A percentile compares a stretch with the other conserved stretches of the same genome.
phyloP scores from a whole-genome alignment of 202 grass and related monocot species.

The Elaeis oleifera region DNA sequence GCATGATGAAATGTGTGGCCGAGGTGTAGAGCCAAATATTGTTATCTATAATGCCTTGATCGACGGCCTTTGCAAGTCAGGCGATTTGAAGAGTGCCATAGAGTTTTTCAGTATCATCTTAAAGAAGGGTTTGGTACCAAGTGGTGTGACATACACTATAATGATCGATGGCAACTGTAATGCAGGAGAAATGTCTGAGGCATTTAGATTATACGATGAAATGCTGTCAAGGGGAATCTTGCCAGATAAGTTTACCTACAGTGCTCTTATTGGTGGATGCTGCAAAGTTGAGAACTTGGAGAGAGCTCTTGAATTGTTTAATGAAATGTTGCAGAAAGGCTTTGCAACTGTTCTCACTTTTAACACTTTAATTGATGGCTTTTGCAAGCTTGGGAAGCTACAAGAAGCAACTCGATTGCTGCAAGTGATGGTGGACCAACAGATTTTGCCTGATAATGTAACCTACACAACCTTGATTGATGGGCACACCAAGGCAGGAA shows the following conservation, averaged over 20 bases:
- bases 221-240: constrained; percentile 52
- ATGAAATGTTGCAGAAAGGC: constrained; percentile 30
- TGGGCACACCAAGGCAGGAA: not conserved
- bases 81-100: constrained; percentile 43
- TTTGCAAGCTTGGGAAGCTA: constrained; percentile 52
- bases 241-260: constrained; percentile 47
- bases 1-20: constrained; percentile 51
- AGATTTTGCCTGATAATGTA: constrained; percentile 9
- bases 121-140: constrained; percentile 43
- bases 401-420: constrained; percentile 42
- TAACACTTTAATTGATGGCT: constrained; percentile 36
- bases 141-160: constrained; percentile 51
- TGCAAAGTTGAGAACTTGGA: constrained; percentile 27
- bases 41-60: constrained; percentile 55
- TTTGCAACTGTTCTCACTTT: constrained; percentile 29
- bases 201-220: constrained; percentile 48
- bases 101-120: constrained; percentile 31
- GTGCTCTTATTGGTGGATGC: constrained; percentile 39
- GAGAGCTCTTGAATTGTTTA: constrained; percentile 26
- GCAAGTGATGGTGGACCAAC: constrained; percentile 35
- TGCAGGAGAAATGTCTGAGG: constrained; percentile 33
- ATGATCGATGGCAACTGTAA: constrained; percentile 75
- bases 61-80: constrained; percentile 49
- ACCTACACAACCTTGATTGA: not conserved
- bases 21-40: constrained; percentile 53